These are phyloP conservation scores for Globisporangium echinulatum DNA, from an alignment of 352 stramenopile species.

Conservation along the genomic window DNA sequence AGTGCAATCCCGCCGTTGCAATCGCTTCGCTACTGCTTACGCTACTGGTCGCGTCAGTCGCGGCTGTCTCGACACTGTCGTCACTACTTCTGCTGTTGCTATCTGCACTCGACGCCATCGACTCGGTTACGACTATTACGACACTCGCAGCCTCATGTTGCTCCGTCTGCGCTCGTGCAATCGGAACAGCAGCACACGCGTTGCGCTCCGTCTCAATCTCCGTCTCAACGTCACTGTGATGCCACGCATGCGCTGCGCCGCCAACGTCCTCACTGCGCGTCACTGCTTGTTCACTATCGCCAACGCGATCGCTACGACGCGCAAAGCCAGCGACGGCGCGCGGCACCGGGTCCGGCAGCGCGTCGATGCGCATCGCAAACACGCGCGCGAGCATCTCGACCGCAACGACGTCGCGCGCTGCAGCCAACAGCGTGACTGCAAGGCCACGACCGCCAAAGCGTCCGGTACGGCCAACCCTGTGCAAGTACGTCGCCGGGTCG, in stretches of 20 bases:
- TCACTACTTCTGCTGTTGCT: too few species aligned
- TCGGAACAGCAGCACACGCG: too few species aligned
- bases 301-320: slow-evolving; percentile 10
- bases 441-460: slow-evolving; percentile 73
- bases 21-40: neutral
- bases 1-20: neutral
- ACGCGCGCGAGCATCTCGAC: slow-evolving; percentile 53
- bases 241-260: neutral
- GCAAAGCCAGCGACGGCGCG: slow-evolving; percentile 30
- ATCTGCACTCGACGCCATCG: too few species aligned
- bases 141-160: too few species aligned
- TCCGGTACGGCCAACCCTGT: slow-evolving; percentile 65
- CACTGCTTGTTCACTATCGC: neutral
- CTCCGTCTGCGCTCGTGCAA: too few species aligned
- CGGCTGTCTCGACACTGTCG: neutral
- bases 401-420: slow-evolving; percentile 32
- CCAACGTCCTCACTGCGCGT: too few species aligned
- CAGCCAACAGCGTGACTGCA: slow-evolving; percentile 54
- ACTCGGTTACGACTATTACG: too few species aligned
- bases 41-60: neutral
- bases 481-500: slow-evolving; percentile 73
- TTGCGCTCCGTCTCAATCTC: too few species aligned
- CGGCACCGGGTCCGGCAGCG: slow-evolving; percentile 38
- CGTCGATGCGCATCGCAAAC: slow-evolving; percentile 61
- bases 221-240: neutral